A percentile compares a stretch with the other conserved stretches of the same genome.
These are phyloP conservation scores for Penicillium roqueforti DNA, from an alignment of 495 filamentous ascomycete species.

Conservation along the genomic window DNA sequence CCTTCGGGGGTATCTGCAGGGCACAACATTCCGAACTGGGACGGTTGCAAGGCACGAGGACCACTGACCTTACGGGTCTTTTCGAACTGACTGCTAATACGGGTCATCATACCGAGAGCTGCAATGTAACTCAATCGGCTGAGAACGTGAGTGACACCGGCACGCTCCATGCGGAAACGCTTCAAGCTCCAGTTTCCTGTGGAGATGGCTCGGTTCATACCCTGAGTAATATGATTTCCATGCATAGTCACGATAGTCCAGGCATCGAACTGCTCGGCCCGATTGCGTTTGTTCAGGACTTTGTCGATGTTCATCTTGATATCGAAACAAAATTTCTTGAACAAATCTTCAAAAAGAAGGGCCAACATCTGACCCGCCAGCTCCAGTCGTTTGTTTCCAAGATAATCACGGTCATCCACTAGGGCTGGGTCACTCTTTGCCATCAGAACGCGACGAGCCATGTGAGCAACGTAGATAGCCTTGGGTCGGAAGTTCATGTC, in stretches of 20 bases:
- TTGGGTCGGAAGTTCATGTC: slow-evolving; percentile 92
- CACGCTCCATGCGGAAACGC: slow-evolving; percentile 97
- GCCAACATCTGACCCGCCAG: slow-evolving; percentile 90
- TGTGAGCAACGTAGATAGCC: slow-evolving; percentile 90
- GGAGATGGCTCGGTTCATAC: slow-evolving; percentile 89
- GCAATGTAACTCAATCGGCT: slow-evolving; percentile 95
- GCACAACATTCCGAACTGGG: slow-evolving; percentile 97
- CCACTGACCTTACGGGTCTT: slow-evolving; percentile 96
- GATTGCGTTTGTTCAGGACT: slow-evolving; percentile 81
- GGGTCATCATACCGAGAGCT: slow-evolving; percentile 99
- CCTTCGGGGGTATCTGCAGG: slow-evolving; percentile 97
- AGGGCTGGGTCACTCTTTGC: slow-evolving; percentile 80
- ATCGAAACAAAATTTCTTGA: slow-evolving; percentile 86
- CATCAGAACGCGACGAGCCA: slow-evolving; percentile 92
- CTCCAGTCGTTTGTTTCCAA: slow-evolving; percentile 95
- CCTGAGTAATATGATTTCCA: slow-evolving; percentile 75
- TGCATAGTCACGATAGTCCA: slow-evolving; percentile 69
- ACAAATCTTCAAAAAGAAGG: slow-evolving; percentile 94
- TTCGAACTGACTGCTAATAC: slow-evolving; percentile 97
- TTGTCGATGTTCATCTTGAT: slow-evolving; percentile 92
- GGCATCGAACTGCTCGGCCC: slow-evolving; percentile 82
- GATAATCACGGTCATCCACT: slow-evolving; percentile 95
- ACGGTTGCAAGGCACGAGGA: slow-evolving; percentile 91
- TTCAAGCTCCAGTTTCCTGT: slow-evolving; percentile 97
- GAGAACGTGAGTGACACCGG: slow-evolving; percentile 93